Percentiles rank a stretch among this genome's conserved stretches.
Evolutionary conservation across 805 yeast species (phyloP).

Genomic region (Cyberlindnera maclurae): DNA sequence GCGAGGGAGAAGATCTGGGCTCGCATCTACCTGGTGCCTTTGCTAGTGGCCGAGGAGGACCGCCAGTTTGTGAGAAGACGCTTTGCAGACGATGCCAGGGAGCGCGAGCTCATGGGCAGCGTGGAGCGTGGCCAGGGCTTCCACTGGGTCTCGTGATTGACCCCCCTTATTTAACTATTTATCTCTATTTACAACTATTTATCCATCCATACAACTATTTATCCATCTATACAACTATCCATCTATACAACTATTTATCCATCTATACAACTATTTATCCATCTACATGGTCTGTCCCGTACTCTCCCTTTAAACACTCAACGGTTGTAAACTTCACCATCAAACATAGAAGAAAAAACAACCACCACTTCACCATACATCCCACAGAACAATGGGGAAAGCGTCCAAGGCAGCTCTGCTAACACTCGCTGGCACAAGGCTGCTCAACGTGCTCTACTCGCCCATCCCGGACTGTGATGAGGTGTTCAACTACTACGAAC

Average conservation of each 20-base stretch:
- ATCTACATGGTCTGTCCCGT: too few species aligned
- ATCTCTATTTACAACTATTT: too few species aligned
- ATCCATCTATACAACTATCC: too few species aligned
- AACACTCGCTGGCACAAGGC: constrained; percentile 15
- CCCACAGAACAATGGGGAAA: neutral
- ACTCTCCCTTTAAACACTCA: too few species aligned
- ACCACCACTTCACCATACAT: too few species aligned
- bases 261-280: too few species aligned
- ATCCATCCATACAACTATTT: too few species aligned
- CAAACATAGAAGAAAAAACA: too few species aligned
- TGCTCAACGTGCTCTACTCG: constrained; percentile 43
- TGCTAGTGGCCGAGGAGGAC: constrained; percentile 76
- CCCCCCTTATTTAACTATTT: neutral
- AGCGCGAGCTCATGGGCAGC: constrained; percentile 57
- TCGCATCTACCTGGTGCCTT: constrained; percentile 63
- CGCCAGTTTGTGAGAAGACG: constrained; percentile 70
- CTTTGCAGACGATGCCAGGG: constrained; percentile 58
- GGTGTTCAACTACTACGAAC: constrained; percentile 91
- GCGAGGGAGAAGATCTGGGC: constrained; percentile 74
- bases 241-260: too few species aligned
- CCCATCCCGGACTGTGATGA: constrained; percentile 92
- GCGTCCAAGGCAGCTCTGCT: neutral
- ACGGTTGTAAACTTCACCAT: too few species aligned
- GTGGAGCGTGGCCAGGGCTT: constrained; percentile 36
- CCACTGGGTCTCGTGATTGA: constrained; percentile 22